phyloP scores from a whole-genome alignment of 495 filamentous ascomycete genomes.

The Xylaria castorea region DNA sequence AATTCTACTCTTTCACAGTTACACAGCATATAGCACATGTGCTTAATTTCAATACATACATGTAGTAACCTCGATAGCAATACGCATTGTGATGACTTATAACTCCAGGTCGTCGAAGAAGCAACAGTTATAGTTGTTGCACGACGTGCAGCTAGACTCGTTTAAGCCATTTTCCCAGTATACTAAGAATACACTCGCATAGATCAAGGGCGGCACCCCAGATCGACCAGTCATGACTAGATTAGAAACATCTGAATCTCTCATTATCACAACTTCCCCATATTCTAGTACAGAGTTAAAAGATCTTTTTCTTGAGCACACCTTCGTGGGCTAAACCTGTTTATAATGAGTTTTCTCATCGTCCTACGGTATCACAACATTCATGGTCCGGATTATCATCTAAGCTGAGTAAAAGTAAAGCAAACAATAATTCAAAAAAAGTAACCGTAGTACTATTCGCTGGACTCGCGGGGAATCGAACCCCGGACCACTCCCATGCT shows the following conservation, averaged over 20 bases:
- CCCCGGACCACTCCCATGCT: slow-evolving; percentile 60
- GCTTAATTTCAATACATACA: background rate
- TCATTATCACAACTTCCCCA: too few relatives aligned
- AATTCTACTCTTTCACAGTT: background rate
- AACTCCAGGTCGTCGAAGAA: background rate
- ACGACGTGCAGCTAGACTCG: background rate
- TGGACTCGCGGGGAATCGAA: slow-evolving; percentile 58
- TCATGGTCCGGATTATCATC: background rate
- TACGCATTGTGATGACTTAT: background rate
- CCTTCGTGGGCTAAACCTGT: background rate
- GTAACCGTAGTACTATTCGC: background rate
- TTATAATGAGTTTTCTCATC: background rate
- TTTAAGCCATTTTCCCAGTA: background rate
- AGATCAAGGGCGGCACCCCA: too few relatives aligned
- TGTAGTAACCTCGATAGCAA: background rate
- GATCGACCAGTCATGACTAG: background rate
- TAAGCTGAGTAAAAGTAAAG: background rate
- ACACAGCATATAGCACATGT: background rate
- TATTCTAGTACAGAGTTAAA: too few relatives aligned
- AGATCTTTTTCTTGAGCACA: background rate
- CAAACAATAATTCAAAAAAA: background rate
- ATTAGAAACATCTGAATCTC: background rate
- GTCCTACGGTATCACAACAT: background rate
- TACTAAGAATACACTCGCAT: background rate
- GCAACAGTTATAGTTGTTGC: background rate